These are phyloP conservation scores for Tillandsia fasciculata DNA, from an alignment of 176 grass and related monocot genomes.

Conservation along the genomic window DNA sequence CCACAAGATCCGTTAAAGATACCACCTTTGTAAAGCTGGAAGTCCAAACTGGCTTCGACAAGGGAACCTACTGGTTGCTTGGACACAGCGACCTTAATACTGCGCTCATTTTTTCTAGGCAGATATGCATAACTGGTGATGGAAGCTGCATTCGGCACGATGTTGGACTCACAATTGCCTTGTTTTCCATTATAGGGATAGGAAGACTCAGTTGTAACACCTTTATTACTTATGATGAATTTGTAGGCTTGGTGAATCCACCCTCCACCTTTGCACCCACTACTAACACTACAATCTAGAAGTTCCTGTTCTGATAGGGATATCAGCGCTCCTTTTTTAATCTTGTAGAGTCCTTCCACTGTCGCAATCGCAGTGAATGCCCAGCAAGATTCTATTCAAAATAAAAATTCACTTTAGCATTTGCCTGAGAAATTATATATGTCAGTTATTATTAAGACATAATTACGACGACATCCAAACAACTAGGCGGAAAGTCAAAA, in stretches of 20 bases:
- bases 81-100: slow-evolving; percentile 25
- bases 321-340: slow-evolving; percentile 27
- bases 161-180: slow-evolving; percentile 17
- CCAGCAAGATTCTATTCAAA: slow-evolving; percentile 27
- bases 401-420: no score
- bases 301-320: slow-evolving; percentile 36
- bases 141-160: neutral
- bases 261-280: slow-evolving; percentile 22
- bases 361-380: slow-evolving; percentile 34
- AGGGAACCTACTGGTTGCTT: slow-evolving; percentile 38
- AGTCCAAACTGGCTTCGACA: slow-evolving; percentile 8
- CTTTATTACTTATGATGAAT: slow-evolving; percentile 20
- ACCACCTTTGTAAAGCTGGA: slow-evolving; percentile 40
- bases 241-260: slow-evolving; percentile 19
- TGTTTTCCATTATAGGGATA: slow-evolving; percentile 21
- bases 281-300: slow-evolving; percentile 27
- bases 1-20: slow-evolving; percentile 27
- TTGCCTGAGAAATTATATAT: no score
- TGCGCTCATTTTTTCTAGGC: slow-evolving; percentile 14
- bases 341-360: slow-evolving; percentile 34
- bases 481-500: no score
- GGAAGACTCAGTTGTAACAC: slow-evolving; percentile 23
- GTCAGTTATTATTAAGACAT: no score
- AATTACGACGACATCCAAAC: no score
- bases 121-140: neutral